Base-by-base conservation (phyloP, 352 stramenopile species). In the Phytophthora foliorum region DNA sequence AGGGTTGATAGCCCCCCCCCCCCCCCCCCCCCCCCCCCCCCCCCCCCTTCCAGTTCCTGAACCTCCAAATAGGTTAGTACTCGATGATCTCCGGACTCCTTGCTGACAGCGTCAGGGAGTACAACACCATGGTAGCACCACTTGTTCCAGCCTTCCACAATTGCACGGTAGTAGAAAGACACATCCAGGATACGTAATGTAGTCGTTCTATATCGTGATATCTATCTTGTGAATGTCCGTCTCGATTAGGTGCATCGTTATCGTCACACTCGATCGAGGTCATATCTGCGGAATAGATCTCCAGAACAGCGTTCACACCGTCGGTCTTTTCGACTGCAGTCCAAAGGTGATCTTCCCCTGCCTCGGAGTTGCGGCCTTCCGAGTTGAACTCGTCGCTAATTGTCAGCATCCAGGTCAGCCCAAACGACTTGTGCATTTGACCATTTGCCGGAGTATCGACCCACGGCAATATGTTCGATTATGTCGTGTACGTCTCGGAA, bases 81-180 rank as follows among this genome's bases (percentile, higher is more conserved):
- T 57, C 65, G 27, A 72, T 65, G 16, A 36, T 71, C 10, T 34
- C 63, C 74, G 3, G 70, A 80, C 1, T 74, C 42, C 5, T 57
- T 85, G 57, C 84, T 77, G 6, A 84, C 71, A 7, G 88, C 88
- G 8, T 92, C 94, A 11, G 92, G 94, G 9, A 98, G 79, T 49
- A 98, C 75, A 59, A 97, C 89, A 10, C 93, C 90, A 29, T 93
- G 94, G 57, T 96, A 97, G 71, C 91, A 98, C 59, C 97, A 63
- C 14, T 63, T 63, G 44, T 63, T 63, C 56, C 56, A 63, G 44
- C 56, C 56, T 19, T 63, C 44, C 2, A 98, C 45, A 89, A 97
- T 97, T n/a, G 75, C 90, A 11, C 58, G 48, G 17, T 67, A 67
- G 49, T 60, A 67, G 36, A 69, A 73, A 16, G 54, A 52, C 2